Base-by-base conservation (phyloP, 2,329 filamentous ascomycete genomes). In the Eurotiales sp. region DNA sequence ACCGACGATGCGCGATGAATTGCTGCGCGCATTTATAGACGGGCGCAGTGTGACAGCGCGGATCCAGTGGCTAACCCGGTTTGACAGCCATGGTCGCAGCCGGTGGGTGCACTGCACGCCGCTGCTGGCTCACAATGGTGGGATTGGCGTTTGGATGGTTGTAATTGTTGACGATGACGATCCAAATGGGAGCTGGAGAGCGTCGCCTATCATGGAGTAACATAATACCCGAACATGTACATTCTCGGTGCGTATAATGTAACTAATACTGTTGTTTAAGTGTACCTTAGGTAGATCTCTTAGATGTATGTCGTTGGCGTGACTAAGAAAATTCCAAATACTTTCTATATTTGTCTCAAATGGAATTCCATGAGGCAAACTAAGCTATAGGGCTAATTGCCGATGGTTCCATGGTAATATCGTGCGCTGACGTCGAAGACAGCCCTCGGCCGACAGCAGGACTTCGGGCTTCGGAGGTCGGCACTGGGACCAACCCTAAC, bases 51-150 rank as follows among this genome's bases (percentile, higher is more conserved):
- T 90, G 4, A 90, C 87, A 1, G 86, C 86, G 3, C 88, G 88
- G 62, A 80, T 91, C 12, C 80, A 81, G 47, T 91, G 86, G 87
- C 70, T 88, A 1, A 77, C 74, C 41, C 72, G 74, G 39, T 67
- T 67, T 4, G 74, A 77, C 29, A 68, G 73, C 15, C 77, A 81
- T 46, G 86, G 86, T 0, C 77, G 85, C 15, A 77, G 79, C 44
- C 78, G 86, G 39, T 90, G 87, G 86, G 86, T 90, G 36, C 87
- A 90, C 64, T 87, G 85, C 62, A 90, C 87, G 19, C 87, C 87
- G 2, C 70, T 90, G 3, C 68, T 87, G 3, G 86, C 85, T 2
- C 77, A 77, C 37, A 84, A 84, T 56, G 83, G 84, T 1, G 73
- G 79, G 3, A 81, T 90, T 0, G 87, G 87, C 14, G 86, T 89